These are phyloP conservation scores for Globisporangium okanoganense DNA, from an alignment of 352 stramenopile genomes.

Conservation along the genomic window DNA sequence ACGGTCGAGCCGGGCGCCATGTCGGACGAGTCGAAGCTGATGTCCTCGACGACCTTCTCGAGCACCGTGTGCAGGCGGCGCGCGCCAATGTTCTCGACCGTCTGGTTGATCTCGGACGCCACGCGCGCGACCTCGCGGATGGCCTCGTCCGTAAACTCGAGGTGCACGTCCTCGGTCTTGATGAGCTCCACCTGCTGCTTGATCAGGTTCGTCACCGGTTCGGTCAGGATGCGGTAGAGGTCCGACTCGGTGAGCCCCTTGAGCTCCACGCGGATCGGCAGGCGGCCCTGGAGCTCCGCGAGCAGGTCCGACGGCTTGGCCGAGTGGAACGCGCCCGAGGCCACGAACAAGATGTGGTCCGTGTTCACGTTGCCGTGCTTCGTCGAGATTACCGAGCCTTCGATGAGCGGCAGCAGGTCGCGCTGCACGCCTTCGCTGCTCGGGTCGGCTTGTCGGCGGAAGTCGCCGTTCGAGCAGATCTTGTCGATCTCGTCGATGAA, in stretches of 20 bases:
- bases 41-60: slow-evolving; percentile 98
- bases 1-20: slow-evolving; percentile 75
- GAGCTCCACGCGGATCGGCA: slow-evolving; percentile 99
- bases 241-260: slow-evolving; percentile 98
- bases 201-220: slow-evolving; percentile 99
- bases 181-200: slow-evolving; percentile 98
- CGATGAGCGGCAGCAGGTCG: slow-evolving; percentile 97
- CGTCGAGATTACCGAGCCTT: slow-evolving; percentile 97
- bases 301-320: slow-evolving; percentile 98
- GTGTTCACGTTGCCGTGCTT: slow-evolving; percentile 99
- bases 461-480: slow-evolving; percentile 96
- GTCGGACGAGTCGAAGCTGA: slow-evolving; percentile 98
- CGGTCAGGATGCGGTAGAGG: slow-evolving; percentile 98
- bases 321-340: slow-evolving; percentile 96
- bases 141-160: slow-evolving; percentile 97
- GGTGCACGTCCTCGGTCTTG: slow-evolving; percentile 93
- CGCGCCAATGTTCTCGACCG: slow-evolving; percentile 98
- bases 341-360: slow-evolving; percentile 99
- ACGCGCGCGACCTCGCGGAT: slow-evolving; percentile 97
- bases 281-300: slow-evolving; percentile 96
- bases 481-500: slow-evolving; percentile 99
- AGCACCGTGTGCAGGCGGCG: slow-evolving; percentile 96
- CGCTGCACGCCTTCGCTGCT: slow-evolving; percentile 98
- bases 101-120: slow-evolving; percentile 94
- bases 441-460: slow-evolving; percentile 91